phyloP scores from a whole-genome alignment of 208 protist genomes.

The Leishmania mexicana region DNA sequence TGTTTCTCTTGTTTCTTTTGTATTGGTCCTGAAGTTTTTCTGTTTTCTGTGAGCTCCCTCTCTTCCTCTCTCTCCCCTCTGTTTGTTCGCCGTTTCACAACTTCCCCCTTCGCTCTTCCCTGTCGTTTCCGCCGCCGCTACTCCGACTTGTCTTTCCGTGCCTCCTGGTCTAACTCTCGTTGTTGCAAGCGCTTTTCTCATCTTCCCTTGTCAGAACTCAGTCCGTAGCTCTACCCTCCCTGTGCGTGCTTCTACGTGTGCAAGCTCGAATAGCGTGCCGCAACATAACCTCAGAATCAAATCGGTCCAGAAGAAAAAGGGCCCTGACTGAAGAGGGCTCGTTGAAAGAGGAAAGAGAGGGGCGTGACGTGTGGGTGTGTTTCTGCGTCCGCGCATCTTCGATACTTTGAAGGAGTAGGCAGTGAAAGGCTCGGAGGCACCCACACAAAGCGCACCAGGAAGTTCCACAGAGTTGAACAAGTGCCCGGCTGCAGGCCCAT shows the following conservation, averaged over 20 bases:
- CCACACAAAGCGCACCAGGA: background rate
- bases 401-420: background rate
- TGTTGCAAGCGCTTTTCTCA: background rate
- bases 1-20: slow-evolving; percentile 4
- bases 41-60: background rate
- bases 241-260: background rate
- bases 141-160: background rate
- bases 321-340: too few species aligned
- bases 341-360: background rate
- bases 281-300: slow-evolving; percentile 2
- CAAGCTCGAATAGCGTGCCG: background rate
- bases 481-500: background rate
- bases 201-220: background rate
- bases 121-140: background rate
- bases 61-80: slow-evolving; percentile 1
- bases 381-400: background rate
- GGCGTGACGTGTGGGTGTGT: background rate
- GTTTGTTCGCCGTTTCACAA: background rate
- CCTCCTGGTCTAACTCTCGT: background rate
- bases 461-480: background rate
- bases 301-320: background rate
- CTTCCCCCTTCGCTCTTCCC: background rate
- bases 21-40: slow-evolving; percentile 16
- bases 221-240: background rate
- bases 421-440: background rate